Conservation (phyloP, 129 eudicot genomes). For the Arctium lappa region DNA sequence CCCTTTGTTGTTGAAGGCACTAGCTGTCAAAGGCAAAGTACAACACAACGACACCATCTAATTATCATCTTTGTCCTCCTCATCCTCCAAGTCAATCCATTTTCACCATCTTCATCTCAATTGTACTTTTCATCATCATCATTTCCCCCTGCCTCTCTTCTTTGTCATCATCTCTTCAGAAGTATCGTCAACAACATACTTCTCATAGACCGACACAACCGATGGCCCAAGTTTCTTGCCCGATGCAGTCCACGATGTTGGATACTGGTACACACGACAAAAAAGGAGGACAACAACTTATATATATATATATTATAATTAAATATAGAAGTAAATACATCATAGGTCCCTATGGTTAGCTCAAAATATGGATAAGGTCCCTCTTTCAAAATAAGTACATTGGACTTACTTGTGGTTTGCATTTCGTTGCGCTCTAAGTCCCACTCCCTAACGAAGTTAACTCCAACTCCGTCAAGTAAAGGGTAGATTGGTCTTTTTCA, state of each 20-base stretch:
- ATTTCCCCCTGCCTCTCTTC: conserved; percentile 22
- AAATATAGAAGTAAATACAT: too few relatives aligned
- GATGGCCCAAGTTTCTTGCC: conserved; percentile 45
- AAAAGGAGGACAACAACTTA: conserved; percentile 17
- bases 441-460: too few relatives aligned
- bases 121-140: conserved; percentile 27
- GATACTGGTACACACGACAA: conserved; percentile 52
- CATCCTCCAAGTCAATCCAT: conserved; percentile 6
- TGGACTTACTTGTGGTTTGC: too few relatives aligned
- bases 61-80: conserved; percentile 35
- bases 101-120: conserved; percentile 25
- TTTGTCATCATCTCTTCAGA: neutral
- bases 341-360: too few relatives aligned
- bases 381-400: too few relatives aligned
- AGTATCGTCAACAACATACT: conserved; percentile 29
- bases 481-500: too few relatives aligned
- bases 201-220: conserved; percentile 41
- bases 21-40: conserved; percentile 32
- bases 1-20: conserved; percentile 31
- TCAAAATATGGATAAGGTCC: too few relatives aligned
- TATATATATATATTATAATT: too few relatives aligned
- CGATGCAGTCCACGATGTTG: conserved; percentile 55
- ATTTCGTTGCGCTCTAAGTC: too few relatives aligned
- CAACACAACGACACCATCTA: conserved; percentile 52
- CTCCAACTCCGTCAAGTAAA: too few relatives aligned